Evolutionary conservation across 208 protist genomes (phyloP).

Genomic region (Wallacemonas sp.): DNA sequence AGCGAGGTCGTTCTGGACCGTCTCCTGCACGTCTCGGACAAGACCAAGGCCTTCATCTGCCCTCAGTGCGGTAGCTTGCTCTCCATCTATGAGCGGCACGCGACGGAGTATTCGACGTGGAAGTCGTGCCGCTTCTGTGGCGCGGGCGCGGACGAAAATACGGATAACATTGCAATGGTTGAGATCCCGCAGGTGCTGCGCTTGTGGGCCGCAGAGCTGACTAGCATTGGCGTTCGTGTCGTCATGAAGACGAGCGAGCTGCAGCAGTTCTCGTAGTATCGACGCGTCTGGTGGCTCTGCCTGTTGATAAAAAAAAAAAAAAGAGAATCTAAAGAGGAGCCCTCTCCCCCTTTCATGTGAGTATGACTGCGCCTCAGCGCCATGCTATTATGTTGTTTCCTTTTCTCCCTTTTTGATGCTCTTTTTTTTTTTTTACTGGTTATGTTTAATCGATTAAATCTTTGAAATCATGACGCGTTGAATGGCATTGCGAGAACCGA

Average conservation of each 20-base stretch:
- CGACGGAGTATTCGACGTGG: slow-evolving; percentile 83
- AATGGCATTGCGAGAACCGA: too few species aligned
- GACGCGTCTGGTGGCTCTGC: not conserved
- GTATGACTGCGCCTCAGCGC: too few species aligned
- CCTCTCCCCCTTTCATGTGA: too few species aligned
- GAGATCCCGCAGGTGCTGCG: slow-evolving; percentile 91
- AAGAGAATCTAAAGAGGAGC: too few species aligned
- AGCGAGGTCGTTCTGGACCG: slow-evolving; percentile 99
- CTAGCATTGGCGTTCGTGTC: slow-evolving; percentile 87
- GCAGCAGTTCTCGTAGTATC: slow-evolving; percentile 1
- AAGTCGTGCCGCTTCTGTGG: slow-evolving; percentile 89
- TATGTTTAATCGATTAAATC: too few species aligned
- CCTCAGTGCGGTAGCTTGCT: slow-evolving; percentile 76
- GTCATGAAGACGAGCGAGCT: slow-evolving; percentile 63
- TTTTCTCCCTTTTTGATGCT: not conserved
- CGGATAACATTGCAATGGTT: slow-evolving; percentile 84
- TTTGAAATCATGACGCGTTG: too few species aligned
- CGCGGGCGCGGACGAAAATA: slow-evolving; percentile 71
- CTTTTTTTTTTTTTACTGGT: too few species aligned
- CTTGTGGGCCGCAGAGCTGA: slow-evolving; percentile 87
- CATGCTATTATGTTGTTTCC: not conserved
- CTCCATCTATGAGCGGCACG: slow-evolving; percentile 87
- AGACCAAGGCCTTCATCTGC: slow-evolving; percentile 87
- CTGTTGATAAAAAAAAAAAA: not conserved
- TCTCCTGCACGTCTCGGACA: slow-evolving; percentile 94